Conservation (phyloP, 768 basidiomycete species). For the Stropharia rugosoannulata region DNA sequence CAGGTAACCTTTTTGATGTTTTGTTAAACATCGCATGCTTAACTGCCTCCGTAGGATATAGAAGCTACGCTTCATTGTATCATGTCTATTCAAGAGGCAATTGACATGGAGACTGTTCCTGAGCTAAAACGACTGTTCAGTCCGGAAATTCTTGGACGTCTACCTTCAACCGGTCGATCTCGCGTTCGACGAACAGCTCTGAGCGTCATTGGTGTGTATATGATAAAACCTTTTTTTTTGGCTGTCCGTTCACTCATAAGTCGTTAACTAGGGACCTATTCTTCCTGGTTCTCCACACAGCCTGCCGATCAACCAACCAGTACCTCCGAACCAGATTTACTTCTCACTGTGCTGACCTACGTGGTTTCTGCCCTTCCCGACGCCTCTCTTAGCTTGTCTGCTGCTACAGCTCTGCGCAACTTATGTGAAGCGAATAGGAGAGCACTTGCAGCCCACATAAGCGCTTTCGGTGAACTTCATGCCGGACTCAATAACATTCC, state of each 20-base stretch:
- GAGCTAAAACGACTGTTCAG: conserved; percentile 69
- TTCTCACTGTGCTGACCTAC: conserved; percentile 67
- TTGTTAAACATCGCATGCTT: background rate
- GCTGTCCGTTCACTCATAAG: too few relatives aligned
- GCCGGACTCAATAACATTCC: conserved; percentile 72
- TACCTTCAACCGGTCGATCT: conserved; percentile 64
- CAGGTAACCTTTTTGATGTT: conserved; percentile 49
- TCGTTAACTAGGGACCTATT: conserved; percentile 55
- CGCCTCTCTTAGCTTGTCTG: conserved; percentile 59
- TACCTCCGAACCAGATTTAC: conserved; percentile 37
- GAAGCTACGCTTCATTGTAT: conserved; percentile 88
- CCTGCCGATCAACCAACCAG: conserved; percentile 12
- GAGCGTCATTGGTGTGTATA: conserved; percentile 63
- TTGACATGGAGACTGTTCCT: conserved; percentile 52
- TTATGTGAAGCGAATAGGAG: conserved; percentile 87
- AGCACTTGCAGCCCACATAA: conserved; percentile 82
- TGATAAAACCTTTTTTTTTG: too few relatives aligned
- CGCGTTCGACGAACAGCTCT: conserved; percentile 75
- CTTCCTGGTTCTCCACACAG: conserved; percentile 75
- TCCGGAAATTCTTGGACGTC: conserved; percentile 62
- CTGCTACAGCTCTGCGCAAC: conserved; percentile 81
- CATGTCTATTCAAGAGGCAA: conserved; percentile 84
- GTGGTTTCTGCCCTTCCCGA: conserved; percentile 73
- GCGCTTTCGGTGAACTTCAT: conserved; percentile 82
- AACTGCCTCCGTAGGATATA: conserved; percentile 53